Percentiles rank a stretch among this genome's conserved stretches.
Conservation (phyloP, 75 land plant species). For the Sequoiadendron giganteum region DNA sequence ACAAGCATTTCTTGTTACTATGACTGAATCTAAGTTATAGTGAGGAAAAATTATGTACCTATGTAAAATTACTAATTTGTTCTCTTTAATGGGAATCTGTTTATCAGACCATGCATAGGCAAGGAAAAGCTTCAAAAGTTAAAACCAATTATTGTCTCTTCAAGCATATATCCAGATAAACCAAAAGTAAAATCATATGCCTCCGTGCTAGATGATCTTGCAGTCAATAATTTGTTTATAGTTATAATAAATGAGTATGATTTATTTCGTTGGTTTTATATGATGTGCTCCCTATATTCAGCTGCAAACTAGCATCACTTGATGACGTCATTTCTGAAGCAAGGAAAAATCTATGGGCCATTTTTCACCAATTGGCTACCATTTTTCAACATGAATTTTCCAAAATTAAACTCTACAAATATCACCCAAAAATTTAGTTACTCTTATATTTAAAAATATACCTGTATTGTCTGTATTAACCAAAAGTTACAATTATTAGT, state of each 20-base stretch:
- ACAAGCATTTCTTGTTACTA: background rate
- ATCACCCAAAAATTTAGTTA: background rate
- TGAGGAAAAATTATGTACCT: background rate
- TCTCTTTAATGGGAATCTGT: background rate
- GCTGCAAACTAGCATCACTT: background rate
- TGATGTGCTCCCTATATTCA: background rate
- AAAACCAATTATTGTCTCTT: background rate
- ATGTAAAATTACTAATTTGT: background rate
- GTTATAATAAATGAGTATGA: background rate
- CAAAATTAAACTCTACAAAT: background rate
- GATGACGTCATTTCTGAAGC: background rate
- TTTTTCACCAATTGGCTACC: background rate
- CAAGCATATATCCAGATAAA: background rate
- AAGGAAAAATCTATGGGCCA: background rate
- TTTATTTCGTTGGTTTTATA: background rate
- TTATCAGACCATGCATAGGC: background rate
- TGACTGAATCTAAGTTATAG: background rate
- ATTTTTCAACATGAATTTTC: background rate
- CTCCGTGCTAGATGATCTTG: background rate
- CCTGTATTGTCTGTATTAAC: background rate
- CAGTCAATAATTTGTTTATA: background rate
- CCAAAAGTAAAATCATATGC: background rate
- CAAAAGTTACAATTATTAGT: background rate
- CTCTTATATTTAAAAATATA: background rate
- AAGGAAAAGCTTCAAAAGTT: background rate